phyloP scores from a whole-genome alignment of 192 early-diverging fungal genomes.

The Rhizophagus clarus region DNA sequence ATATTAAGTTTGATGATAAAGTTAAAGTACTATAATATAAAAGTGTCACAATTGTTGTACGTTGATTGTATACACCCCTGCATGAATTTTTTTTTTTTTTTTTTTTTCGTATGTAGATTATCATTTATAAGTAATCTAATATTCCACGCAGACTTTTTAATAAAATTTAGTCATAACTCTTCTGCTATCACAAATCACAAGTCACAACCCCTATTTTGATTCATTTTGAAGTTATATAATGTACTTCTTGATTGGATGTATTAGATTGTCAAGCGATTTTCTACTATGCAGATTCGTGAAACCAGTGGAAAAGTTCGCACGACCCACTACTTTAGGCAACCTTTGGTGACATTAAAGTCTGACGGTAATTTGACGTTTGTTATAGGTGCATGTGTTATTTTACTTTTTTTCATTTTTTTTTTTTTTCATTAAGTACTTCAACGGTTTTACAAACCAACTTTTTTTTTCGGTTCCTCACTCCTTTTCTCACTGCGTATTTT shows the following conservation, averaged over 20 bases:
- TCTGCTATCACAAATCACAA: neutral
- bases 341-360: slow-evolving; percentile 11
- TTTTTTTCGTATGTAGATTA: neutral
- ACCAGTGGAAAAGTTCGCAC: slow-evolving; percentile 11
- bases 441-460: neutral
- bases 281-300: neutral
- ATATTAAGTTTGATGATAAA: neutral
- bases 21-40: neutral
- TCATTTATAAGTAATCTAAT: neutral
- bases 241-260: neutral
- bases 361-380: neutral
- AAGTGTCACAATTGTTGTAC: neutral
- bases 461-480: neutral
- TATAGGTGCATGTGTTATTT: neutral
- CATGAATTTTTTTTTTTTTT: neutral
- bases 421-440: neutral
- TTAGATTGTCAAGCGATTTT: slow-evolving; percentile 4
- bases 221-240: neutral
- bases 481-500: neutral
- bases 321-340: slow-evolving; percentile 5
- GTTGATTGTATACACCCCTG: neutral
- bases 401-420: neutral
- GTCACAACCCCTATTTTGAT: neutral
- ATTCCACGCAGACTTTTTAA: too few species aligned
- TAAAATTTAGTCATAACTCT: neutral